Conservation (phyloP, 495 filamentous ascomycete species). For the Poronia punctata region DNA sequence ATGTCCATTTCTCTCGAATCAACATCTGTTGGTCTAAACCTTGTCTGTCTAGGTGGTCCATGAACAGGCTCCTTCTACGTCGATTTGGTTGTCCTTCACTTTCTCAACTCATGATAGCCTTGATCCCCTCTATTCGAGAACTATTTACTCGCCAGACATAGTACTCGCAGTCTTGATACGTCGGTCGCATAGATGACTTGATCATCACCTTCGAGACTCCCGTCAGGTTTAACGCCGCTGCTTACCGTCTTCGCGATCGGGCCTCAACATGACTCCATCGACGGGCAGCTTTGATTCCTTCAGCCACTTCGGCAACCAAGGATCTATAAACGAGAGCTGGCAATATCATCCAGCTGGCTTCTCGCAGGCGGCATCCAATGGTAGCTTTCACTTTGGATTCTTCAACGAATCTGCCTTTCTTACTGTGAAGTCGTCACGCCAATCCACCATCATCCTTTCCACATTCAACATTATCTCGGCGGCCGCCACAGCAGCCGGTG, state of each 20-base stretch:
- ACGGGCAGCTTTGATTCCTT: constrained; percentile 20
- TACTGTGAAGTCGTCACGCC: constrained; percentile 40
- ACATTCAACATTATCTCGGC: constrained; percentile 42
- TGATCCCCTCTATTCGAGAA: constrained; percentile 11
- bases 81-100: constrained; percentile 14
- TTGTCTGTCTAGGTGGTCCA: constrained; percentile 41
- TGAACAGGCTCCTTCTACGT: constrained; percentile 30
- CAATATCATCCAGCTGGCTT: constrained; percentile 19
- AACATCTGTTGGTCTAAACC: constrained; percentile 33
- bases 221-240: constrained; percentile 40
- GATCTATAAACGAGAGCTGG: constrained; percentile 35
- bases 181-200: constrained; percentile 41
- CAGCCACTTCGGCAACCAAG: constrained; percentile 23
- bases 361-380: constrained; percentile 27
- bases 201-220: constrained; percentile 31
- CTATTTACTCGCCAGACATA: constrained; percentile 22
- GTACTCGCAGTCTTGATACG: constrained; percentile 25
- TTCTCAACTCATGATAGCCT: constrained; percentile 17
- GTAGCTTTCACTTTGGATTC: constrained; percentile 26
- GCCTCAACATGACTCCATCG: constrained; percentile 21
- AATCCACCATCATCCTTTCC: constrained; percentile 42
- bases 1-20: constrained; percentile 21
- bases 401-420: constrained; percentile 37
- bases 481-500: constrained; percentile 38
- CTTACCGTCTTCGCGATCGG: constrained; percentile 31